phyloP scores from a whole-genome alignment of 192 early-diverging fungal species.

The Backusella circina region DNA sequence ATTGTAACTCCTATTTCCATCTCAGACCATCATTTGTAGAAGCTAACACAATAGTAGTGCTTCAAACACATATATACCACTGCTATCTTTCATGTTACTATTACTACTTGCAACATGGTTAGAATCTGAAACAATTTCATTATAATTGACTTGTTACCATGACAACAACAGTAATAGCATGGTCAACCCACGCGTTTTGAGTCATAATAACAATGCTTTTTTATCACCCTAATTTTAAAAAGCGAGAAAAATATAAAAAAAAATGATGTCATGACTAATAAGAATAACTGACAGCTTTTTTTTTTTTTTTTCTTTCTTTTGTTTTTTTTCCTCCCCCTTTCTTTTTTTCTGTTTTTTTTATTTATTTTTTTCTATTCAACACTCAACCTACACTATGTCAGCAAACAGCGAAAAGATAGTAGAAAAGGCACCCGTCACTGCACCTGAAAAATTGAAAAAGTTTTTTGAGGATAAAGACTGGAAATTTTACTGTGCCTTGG shows the following conservation, averaged over 20 bases:
- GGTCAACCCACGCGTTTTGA: neutral
- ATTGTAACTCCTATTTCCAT: neutral
- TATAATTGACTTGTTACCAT: neutral
- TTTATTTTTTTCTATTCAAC: neutral
- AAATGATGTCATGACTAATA: neutral
- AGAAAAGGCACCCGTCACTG: neutral
- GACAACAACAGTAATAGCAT: neutral
- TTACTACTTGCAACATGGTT: neutral
- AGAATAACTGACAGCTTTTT: neutral
- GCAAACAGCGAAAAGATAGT: neutral
- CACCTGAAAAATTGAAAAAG: constrained; percentile 36
- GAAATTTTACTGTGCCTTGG: constrained; percentile 66
- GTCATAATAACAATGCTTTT: neutral
- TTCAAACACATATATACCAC: too few species aligned
- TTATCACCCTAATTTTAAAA: neutral
- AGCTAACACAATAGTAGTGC: neutral
- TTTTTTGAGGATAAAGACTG: constrained; percentile 56
- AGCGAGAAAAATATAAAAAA: neutral
- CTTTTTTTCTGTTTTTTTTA: neutral
- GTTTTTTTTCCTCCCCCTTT: neutral
- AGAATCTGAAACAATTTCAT: neutral
- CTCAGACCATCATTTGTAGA: neutral
- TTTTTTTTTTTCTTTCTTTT: neutral
- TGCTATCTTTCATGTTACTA: neutral
- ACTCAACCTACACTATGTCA: neutral